Evolutionary conservation across 2,329 filamentous ascomycete genomes (phyloP), one percentile per base, ranked within the genome.

Genomic region (Xylaria polymorpha): DNA sequence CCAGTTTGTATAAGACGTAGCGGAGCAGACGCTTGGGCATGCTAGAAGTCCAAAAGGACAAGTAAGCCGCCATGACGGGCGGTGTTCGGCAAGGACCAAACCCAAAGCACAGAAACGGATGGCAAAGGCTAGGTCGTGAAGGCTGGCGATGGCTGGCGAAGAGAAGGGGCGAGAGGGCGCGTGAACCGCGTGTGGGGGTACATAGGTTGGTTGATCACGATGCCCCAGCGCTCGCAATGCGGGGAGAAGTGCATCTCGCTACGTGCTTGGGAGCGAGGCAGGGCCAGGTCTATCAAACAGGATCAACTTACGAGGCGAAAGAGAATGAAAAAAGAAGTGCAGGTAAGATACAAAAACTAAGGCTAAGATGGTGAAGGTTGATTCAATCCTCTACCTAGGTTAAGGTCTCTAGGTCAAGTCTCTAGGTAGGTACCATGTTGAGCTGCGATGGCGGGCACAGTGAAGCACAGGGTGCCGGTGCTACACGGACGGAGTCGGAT

Each of bases 21-120:
- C 93, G 91, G 73, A 98, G 87, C 76, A 98, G 86, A 80, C 92
- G 90, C 86, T 96, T 97, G 83, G 94, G 93, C 85, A 97, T 93
- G 74, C 89, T 92, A 72, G 94, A 88, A 79, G 82, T 85, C 76
- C 84, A 82, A 76, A 90, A 88, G 67, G 85, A 86, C 80, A 96
- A 87, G 79, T 93, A 90, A 78, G 87, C 90, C 63, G 91, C 89
- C 92, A 94, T 94, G 80, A 70, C 80, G 79, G 70, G 64, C 48
- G 60, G 55, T 61, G 50, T 41, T 66, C 63, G 55, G 43, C 20
- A 44, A 55, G 25, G 44, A 29, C 43, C 48, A 58, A 43, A 43
- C 20, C 22, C 8, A 53, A 46, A 70, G 46, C 46, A 55, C 56
- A 37, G 57, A 61, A 58, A 60, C 20, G 39, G 64, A 43, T n/a